Evolutionary conservation across 805 yeast genomes (phyloP).

Genomic region (Sugiyamaella valdiviana): DNA sequence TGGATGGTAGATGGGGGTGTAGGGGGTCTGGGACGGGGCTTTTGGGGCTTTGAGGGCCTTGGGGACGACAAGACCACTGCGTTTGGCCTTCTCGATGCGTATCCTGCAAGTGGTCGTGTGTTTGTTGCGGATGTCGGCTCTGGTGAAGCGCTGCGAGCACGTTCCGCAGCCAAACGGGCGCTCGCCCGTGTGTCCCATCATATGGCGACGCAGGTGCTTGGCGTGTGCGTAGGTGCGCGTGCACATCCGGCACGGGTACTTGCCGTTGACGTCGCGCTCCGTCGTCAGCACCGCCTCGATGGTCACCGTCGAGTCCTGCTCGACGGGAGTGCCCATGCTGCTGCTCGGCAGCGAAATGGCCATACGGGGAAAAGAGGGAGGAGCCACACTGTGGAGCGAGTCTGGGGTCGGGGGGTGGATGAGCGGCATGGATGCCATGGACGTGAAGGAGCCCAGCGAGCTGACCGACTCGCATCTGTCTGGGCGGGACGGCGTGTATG

Average conservation of each 20-base stretch:
- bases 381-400: background rate
- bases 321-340: background rate
- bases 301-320: conserved; percentile 55
- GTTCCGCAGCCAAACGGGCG: conserved; percentile 73
- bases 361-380: background rate
- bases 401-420: background rate
- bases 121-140: conserved; percentile 73
- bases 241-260: conserved; percentile 26
- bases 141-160: conserved; percentile 61
- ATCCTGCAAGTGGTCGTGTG: conserved; percentile 41
- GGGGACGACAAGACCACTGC: too few species aligned
- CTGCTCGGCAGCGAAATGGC: background rate
- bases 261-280: conserved; percentile 38
- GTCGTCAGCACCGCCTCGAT: conserved; percentile 86
- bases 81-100: too few species aligned
- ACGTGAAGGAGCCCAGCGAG: background rate
- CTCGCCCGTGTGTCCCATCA: conserved; percentile 79
- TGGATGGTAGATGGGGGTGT: too few species aligned
- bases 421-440: background rate
- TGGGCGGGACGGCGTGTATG: too few species aligned
- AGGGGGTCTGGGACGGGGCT: too few species aligned
- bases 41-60: too few species aligned
- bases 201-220: conserved; percentile 78
- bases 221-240: conserved; percentile 34
- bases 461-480: background rate